Evolutionary conservation across 169 alveolate genomes (phyloP), one percentile per base, ranked within the genome.

Genomic region (Theileria sp.): DNA sequence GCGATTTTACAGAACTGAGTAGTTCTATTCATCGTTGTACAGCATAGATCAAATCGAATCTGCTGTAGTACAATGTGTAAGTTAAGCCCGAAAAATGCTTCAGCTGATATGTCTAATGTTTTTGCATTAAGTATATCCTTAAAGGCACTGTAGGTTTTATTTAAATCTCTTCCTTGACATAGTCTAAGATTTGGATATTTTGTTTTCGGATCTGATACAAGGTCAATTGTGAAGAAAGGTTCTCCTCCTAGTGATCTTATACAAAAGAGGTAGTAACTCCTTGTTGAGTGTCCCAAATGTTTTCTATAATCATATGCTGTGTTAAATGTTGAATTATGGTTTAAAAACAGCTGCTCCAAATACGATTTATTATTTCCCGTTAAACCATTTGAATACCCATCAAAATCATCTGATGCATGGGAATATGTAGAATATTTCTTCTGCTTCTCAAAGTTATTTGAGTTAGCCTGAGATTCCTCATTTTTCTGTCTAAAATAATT

Each of bases 341-440:
- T 81, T 32, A 79, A 81, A 75, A 72, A 81, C 19, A 81, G 61
- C 51, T 81, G 77, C 3, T 74, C 49, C 65, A 82, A 81, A 58
- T 79, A 64, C 5, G 77, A 38, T 61, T 81, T 75, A 75, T 75
- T 54, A 81, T 56, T 75, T 72, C 69, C 77, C 64, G 65, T 65
- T 49, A 75, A 44, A 7, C 54, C 54, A 70, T 71, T 69, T 77
- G 26, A 65, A 9, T 50, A 60, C 75, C 19, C 65, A 77, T 60
- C 77, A 69, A 26, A 36, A 61, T 32, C 69, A 30, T 61, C 51
- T 9, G 69, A 0, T 61, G 36, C n/a, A 56, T 56, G 34, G 30
- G 66, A 23, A 56, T 23, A 3, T 56, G 30, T 23, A 56, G 5
- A 56, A 56, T 32, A 32, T 32, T 56, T 25, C 30, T 23, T 23